Percentiles rank a stretch among this genome's conserved stretches.
Evolutionary conservation across 2,329 filamentous ascomycete species (phyloP).

Genomic region (Onygenales sp.): DNA sequence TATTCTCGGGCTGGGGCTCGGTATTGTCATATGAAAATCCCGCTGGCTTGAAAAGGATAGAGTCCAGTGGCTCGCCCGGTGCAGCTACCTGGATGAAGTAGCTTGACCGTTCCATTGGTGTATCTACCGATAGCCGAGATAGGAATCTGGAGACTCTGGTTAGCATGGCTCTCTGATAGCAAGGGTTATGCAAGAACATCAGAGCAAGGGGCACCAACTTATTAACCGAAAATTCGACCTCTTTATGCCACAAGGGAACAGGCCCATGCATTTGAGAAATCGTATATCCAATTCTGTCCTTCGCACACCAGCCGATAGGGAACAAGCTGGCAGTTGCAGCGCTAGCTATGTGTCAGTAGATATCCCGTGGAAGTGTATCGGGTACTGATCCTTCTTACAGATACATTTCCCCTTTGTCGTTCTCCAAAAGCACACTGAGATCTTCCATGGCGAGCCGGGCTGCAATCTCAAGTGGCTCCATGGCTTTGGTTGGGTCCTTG

Average conservation of each 20-base stretch:
- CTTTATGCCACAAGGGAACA: conserved; percentile 42
- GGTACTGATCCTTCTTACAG: conserved; percentile 29
- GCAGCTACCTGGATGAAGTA: conserved; percentile 42
- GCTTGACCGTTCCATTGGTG: conserved; percentile 40
- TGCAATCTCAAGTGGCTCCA: conserved; percentile 41
- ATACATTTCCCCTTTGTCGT: conserved; percentile 38
- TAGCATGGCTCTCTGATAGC: conserved; percentile 2
- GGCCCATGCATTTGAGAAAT: conserved; percentile 39
- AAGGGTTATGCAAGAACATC: not conserved
- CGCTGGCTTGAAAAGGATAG: conserved; percentile 38
- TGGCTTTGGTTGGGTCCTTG: conserved; percentile 21
- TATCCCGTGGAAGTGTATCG: not conserved
- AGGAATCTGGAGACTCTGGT: conserved; percentile 31
- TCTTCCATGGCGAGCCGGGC: conserved; percentile 45
- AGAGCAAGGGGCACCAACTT: conserved; percentile 21
- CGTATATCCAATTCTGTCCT: conserved; percentile 40
- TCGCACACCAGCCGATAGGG: conserved; percentile 43
- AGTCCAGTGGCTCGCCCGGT: conserved; percentile 24
- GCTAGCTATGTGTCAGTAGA: conserved; percentile 16
- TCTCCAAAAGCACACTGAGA: conserved; percentile 39
- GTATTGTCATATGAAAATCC: conserved; percentile 29
- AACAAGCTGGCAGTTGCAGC: conserved; percentile 45
- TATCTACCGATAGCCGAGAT: conserved; percentile 32
- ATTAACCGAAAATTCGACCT: conserved; percentile 33
- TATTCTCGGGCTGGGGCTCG: conserved; percentile 27